A percentile compares a stretch with the other conserved stretches of the same genome.
Conservation (phyloP, 2,329 filamentous ascomycete species). For the Fusarium luffae region DNA sequence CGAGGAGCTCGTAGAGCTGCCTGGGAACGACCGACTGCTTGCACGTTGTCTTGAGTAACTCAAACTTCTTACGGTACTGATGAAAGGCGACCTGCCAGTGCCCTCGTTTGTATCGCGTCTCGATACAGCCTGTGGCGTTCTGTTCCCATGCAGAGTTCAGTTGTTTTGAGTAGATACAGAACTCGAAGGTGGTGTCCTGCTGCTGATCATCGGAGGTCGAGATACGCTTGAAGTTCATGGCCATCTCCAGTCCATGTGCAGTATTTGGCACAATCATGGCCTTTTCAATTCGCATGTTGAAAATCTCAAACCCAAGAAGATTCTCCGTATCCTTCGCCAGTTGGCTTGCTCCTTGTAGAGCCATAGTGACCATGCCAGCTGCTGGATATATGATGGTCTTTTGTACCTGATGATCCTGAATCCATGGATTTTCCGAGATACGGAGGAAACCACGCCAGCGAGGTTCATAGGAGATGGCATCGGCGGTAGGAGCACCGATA, state of each 20-base stretch:
- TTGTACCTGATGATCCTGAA: slow-evolving; percentile 63
- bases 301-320: slow-evolving; percentile 56
- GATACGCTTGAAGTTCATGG: slow-evolving; percentile 56
- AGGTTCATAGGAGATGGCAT: slow-evolving; percentile 58
- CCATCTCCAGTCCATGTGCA: slow-evolving; percentile 61
- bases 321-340: slow-evolving; percentile 43
- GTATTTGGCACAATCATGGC: slow-evolving; percentile 63
- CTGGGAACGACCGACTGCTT: slow-evolving; percentile 52
- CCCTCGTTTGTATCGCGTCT: slow-evolving; percentile 43
- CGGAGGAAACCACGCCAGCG: slow-evolving; percentile 63
- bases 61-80: slow-evolving; percentile 39
- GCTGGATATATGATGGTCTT: slow-evolving; percentile 63
- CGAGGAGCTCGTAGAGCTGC: slow-evolving; percentile 62
- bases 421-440: slow-evolving; percentile 62
- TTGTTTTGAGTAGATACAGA: slow-evolving; percentile 60
- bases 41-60: slow-evolving; percentile 45
- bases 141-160: slow-evolving; percentile 55
- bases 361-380: slow-evolving; percentile 62
- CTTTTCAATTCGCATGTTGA: slow-evolving; percentile 59
- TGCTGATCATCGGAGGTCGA: background rate
- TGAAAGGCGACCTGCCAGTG: slow-evolving; percentile 35
- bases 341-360: slow-evolving; percentile 59
- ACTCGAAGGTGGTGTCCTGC: slow-evolving; percentile 46
- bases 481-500: slow-evolving; percentile 59
- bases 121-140: slow-evolving; percentile 53